Base-by-base conservation (phyloP, 768 basidiomycete species). In the Mrakia hoshinonis region DNA sequence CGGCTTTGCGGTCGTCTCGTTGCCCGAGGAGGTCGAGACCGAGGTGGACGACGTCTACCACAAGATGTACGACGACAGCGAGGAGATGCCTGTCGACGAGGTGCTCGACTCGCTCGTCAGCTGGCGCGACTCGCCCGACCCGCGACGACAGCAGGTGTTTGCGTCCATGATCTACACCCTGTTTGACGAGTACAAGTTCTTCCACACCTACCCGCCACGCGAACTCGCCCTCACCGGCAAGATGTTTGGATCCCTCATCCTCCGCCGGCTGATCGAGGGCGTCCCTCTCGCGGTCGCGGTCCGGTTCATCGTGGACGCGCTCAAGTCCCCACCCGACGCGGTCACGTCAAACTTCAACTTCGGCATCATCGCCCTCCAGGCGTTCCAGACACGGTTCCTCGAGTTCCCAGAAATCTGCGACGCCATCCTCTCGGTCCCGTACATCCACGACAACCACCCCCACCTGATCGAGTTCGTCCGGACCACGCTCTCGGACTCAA, bases 131-230 rank as follows among this genome's bases (percentile, higher is more conserved):
- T 94, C 93, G 38, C 83, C 85, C 39, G 90, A 89, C 75, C 81
- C 87, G 55, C 87, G 87, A 69, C 93, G 97, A 75, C 92, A 95
- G 78, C 92, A 98, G 81, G 86, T 96, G 73, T 97, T 97, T 78
- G 96, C 93, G n/a, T 97, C 93, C 85, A 96, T 96, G 87, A 88
- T 99, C 64, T 94, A 97, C 82, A 95, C 96, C 83, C 86, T 99
- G 54, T 97, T 99, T 81, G 96, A 98, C 85, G 96, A 99, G 81
- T 96, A 96, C 86, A 94, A 93, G 77, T 99, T 97, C 84, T 96
- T 98, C 86, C 92, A 95, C 78, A 89, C 90, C 49, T 96, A 89
- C 81, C 96, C 96, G 31, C 84, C 90, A 48, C 89, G 93, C 74
- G 93, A 98, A 81, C 84, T 98, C 58, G 87, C 88, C 66, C 92